Conservation (phyloP, 2,329 filamentous ascomycete genomes). For the Eutypella sp. region DNA sequence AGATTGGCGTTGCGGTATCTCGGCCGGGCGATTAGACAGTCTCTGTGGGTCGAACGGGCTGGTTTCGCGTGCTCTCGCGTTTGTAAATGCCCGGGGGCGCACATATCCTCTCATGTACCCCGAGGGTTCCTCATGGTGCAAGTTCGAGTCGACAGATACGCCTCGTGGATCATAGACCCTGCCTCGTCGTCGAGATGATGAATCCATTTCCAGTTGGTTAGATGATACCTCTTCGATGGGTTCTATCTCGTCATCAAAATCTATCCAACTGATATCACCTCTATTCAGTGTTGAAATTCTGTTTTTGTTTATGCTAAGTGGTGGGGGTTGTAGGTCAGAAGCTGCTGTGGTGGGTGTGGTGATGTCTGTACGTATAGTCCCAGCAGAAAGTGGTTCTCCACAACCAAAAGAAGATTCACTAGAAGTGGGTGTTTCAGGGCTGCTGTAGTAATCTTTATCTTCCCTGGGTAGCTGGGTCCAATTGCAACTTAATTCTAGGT, state of each 20-base stretch:
- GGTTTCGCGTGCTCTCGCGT: constrained; percentile 3
- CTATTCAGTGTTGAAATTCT: constrained; percentile 14
- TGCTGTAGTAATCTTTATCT: constrained; percentile 22
- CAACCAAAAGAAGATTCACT: constrained; percentile 32
- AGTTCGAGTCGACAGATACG: too few species aligned
- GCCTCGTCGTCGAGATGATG: too few species aligned
- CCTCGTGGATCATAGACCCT: too few species aligned
- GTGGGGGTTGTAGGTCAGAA: constrained; percentile 24
- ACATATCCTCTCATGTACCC: too few species aligned
- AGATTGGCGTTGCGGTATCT: constrained; percentile 18
- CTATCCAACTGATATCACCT: constrained; percentile 25
- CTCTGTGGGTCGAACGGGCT: constrained; percentile 3
- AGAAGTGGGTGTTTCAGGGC: constrained; percentile 28
- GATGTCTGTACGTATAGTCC: constrained; percentile 32
- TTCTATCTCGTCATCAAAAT: constrained; percentile 20
- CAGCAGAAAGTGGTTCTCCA: constrained; percentile 28
- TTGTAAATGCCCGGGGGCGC: too few species aligned
- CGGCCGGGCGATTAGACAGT: constrained; percentile 8
- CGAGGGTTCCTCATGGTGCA: too few species aligned
- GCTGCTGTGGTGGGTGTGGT: constrained; percentile 37
- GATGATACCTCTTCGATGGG: constrained; percentile 19
- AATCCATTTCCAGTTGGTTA: too few species aligned
- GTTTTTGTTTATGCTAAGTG: constrained; percentile 14
- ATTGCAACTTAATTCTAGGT: constrained; percentile 15
- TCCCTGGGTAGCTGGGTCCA: constrained; percentile 9